Percentiles rank a stretch among this genome's conserved stretches.
Evolutionary conservation across 2,329 filamentous ascomycete species (phyloP).

Genomic region (Septoria petroselini): DNA sequence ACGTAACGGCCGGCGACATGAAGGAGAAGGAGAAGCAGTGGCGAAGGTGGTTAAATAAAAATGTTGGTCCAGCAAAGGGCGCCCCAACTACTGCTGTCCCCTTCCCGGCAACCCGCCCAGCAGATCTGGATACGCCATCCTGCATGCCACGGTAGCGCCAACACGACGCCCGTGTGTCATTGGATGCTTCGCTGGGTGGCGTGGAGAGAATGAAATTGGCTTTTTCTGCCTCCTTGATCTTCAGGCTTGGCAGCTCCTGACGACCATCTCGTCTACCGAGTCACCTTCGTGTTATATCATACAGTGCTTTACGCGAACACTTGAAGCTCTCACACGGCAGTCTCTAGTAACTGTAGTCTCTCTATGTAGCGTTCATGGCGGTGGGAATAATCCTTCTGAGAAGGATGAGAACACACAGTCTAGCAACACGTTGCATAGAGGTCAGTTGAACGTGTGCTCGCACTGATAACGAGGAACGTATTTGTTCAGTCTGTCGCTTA

Average conservation of each 20-base stretch:
- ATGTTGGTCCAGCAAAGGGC: slow-evolving; percentile 12
- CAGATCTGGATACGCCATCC: slow-evolving; percentile 10
- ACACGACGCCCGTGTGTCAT: slow-evolving; percentile 2
- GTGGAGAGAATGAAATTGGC: background rate
- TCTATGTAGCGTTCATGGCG: no score
- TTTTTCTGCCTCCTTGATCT: background rate
- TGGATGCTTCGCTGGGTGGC: background rate
- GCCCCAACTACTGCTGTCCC: slow-evolving; percentile 1
- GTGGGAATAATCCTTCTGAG: no score
- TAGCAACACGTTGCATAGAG: no score
- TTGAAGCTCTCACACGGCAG: no score
- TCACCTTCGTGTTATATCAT: no score
- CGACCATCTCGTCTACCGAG: no score
- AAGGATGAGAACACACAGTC: no score
- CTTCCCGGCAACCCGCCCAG: slow-evolving; percentile 2
- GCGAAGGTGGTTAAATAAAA: background rate
- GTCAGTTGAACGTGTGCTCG: no score
- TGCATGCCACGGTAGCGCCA: slow-evolving; percentile 10
- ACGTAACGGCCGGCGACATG: background rate
- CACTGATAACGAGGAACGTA: no score
- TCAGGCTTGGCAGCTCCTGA: background rate
- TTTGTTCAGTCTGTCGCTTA: no score
- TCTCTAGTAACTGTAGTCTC: no score
- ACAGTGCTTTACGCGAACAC: no score
- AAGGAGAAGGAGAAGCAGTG: background rate